Conservation (phyloP, 768 basidiomycete genomes). For the Scleroderma bovista region DNA sequence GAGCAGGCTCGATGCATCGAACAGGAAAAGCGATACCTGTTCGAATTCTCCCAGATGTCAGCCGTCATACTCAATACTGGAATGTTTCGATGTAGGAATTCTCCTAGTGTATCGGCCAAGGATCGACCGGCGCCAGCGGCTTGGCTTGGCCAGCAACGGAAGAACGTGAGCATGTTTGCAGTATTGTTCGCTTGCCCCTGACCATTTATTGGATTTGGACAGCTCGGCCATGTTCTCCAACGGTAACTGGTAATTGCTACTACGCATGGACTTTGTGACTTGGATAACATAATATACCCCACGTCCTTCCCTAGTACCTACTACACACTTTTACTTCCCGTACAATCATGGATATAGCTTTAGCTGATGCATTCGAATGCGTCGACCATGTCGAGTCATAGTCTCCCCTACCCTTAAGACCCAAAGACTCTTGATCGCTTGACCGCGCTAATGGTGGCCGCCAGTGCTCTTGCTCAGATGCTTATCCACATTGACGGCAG, state of each 20-base stretch:
- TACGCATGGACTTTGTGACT: no score
- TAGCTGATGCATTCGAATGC: no score
- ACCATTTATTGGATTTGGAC: background rate
- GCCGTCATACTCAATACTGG: slow-evolving; percentile 68
- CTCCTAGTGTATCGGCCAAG: slow-evolving; percentile 47
- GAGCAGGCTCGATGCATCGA: slow-evolving; percentile 47
- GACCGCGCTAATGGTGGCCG: slow-evolving; percentile 7
- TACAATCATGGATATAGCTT: background rate
- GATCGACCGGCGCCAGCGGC: slow-evolving; percentile 48
- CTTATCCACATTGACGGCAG: slow-evolving; percentile 37
- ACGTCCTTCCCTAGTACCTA: no score
- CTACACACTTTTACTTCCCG: no score
- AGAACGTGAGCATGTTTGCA: slow-evolving; percentile 29
- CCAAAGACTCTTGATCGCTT: no score
- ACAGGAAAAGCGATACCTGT: slow-evolving; percentile 53
- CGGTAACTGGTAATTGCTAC: slow-evolving; percentile 15
- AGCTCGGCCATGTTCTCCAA: slow-evolving; percentile 27
- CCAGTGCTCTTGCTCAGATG: slow-evolving; percentile 6
- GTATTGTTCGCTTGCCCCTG: background rate
- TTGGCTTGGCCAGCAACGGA: slow-evolving; percentile 68
- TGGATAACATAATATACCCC: background rate
- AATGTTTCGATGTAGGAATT: slow-evolving; percentile 56
- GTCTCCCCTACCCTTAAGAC: no score
- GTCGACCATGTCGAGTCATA: no score
- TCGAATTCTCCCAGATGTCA: slow-evolving; percentile 80